Evolutionary conservation across 1,284 basidiomycete genomes (phyloP), one percentile per base, ranked within the genome.

Genomic region (Paramarasmius palmivorus): DNA sequence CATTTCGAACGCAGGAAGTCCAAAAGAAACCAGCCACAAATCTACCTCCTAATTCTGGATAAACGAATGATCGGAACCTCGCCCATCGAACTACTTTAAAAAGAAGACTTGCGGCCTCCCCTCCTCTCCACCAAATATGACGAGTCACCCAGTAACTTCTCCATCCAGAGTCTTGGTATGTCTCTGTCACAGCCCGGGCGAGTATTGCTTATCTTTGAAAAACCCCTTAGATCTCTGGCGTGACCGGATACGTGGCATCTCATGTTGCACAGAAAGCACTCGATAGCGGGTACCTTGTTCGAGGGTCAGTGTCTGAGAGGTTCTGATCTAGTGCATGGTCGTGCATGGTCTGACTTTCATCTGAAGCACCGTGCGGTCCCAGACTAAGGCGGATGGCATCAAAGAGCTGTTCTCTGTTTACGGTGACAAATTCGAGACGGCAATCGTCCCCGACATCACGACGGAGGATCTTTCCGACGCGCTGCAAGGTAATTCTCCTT

Each of bases 201-300:
- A 49, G 6, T 36, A 36, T 14, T 20, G 4, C 23, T 14, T n/a
- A n/a, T 22, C 38, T 52, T 6, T 32, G 29, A 32, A 6, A 32
- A 6, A 32, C 29, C 29, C 12, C 29, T 32, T 40, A 65, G 64
- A 60, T 65, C 34, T 63, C 64, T 9, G 65, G 65, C 26, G 59
- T 55, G 6, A 57, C 61, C 19, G 65, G 65, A 2, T 66, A 62
- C 37, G 40, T 65, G 7, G 65, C 59, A n/a, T 46, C 64, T 10
- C 65, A 67, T 49, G 54, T 67, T 32, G 60, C 59, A 6, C 48
- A 60, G 14, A 58, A 61, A 54, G 57, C 62, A 8, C 52, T 67
- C 5, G 48, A 60, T 15, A 46, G 15, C 14, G 65, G 63, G 7
- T 61, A 63, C 49, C 48, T 50, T 34, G 65, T 66, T 41, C 57